These are phyloP conservation scores for Cladophialophora carrionii DNA, from an alignment of 2,329 filamentous ascomycete species.

Conservation along the genomic window DNA sequence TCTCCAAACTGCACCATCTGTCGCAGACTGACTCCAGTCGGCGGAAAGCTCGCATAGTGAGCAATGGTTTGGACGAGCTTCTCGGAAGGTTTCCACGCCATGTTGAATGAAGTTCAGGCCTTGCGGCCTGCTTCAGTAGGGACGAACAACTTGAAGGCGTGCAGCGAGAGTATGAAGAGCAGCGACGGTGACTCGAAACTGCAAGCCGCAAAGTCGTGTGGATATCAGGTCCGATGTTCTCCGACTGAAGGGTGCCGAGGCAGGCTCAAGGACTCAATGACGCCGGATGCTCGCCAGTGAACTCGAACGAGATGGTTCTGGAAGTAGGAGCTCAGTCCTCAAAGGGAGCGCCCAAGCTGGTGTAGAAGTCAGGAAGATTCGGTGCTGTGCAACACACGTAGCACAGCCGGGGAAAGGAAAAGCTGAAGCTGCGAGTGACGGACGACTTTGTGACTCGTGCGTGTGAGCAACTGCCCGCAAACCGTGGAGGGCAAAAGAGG, in stretches of 20 bases:
- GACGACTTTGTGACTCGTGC: conserved; percentile 20
- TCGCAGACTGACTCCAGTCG: conserved; percentile 90
- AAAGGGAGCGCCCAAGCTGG: background rate
- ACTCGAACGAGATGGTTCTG: conserved; percentile 1
- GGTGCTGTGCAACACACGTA: background rate
- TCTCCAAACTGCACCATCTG: conserved; percentile 99
- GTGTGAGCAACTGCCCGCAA: conserved; percentile 9
- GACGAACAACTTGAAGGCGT: conserved; percentile 33
- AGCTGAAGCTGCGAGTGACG: conserved; percentile 16
- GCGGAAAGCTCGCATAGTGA: conserved; percentile 95
- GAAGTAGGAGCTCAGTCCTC: background rate
- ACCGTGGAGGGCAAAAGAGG: background rate
- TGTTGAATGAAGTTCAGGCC: conserved; percentile 49
- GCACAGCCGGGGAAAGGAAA: conserved; percentile 3
- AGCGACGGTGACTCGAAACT: conserved; percentile 28
- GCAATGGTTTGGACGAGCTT: conserved; percentile 95
- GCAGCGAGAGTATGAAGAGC: conserved; percentile 14
- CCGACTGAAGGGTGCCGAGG: conserved; percentile 31
- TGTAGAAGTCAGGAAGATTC: background rate
- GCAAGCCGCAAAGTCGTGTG: conserved; percentile 16
- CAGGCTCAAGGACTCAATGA: conserved; percentile 18
- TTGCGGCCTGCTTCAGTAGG: conserved; percentile 38
- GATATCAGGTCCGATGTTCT: conserved; percentile 32
- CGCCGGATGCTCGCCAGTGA: background rate
- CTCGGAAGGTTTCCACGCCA: conserved; percentile 93